These are phyloP conservation scores for Fomitopsis schrenkii DNA, from an alignment of 1,284 basidiomycete genomes.

Conservation along the genomic window DNA sequence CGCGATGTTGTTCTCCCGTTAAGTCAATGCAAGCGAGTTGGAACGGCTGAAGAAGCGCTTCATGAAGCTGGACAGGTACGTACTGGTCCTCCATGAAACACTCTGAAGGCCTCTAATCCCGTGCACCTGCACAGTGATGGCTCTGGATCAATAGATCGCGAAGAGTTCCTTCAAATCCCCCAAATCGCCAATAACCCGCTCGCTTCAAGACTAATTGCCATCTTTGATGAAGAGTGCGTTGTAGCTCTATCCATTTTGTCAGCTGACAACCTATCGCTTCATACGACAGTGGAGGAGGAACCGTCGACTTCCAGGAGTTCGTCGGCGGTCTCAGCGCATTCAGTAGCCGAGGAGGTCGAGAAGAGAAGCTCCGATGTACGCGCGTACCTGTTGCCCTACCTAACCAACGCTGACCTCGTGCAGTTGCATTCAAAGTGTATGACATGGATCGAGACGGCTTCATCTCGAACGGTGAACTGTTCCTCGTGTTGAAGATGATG, in stretches of 20 bases:
- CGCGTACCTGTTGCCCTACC: conserved; percentile 16
- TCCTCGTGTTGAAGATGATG: conserved; percentile 99
- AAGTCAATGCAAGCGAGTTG: conserved; percentile 90
- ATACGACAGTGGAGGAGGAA: conserved; percentile 80
- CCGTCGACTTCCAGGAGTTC: conserved; percentile 99
- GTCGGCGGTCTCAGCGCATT: conserved; percentile 97
- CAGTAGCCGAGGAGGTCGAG: conserved; percentile 91
- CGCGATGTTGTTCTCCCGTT: background rate
- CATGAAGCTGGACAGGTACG: conserved; percentile 94
- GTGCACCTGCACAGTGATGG: conserved; percentile 64
- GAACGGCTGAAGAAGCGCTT: conserved; percentile 97
- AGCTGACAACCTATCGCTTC: background rate
- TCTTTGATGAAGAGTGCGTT: conserved; percentile 97
- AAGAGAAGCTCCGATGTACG: conserved; percentile 95
- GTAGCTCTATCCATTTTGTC: background rate
- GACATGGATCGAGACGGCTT: conserved; percentile 97
- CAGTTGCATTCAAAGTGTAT: conserved; percentile 98
- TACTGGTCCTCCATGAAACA: background rate
- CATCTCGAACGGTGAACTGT: conserved; percentile 99
- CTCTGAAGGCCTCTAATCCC: background rate
- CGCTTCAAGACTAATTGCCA: conserved; percentile 97
- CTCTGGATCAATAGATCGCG: conserved; percentile 96
- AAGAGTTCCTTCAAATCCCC: conserved; percentile 98
- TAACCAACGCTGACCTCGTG: background rate
- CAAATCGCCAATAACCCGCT: conserved; percentile 98